Base-by-base conservation (phyloP, 2,329 filamentous ascomycete species). In the Penicillium concentricum region DNA sequence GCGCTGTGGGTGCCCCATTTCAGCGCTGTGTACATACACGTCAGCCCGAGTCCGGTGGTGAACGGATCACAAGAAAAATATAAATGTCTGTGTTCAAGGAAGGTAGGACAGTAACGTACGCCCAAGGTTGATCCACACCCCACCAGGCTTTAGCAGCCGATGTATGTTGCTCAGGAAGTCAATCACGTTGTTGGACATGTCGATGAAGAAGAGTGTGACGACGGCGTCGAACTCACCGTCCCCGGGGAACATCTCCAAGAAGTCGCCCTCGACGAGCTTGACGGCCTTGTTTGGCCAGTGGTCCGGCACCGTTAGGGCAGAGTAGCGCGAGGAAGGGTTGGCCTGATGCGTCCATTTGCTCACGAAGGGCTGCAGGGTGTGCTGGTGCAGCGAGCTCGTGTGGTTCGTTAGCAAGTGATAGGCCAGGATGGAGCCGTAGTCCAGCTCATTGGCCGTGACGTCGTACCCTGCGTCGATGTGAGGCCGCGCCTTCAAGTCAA, bases 341-440 rank as follows among this genome's bases (percentile, higher is more conserved):
- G 44, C 44, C n/a, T 47, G 44, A 16, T 47, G 30, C 44, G 44
- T 47, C 44, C 44, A 47, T 47, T 47, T 47, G 28, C 28, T 47
- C 28, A 47, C 30, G 7, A 47, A 47, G 44, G 44, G 44, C n/a
- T 47, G 44, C 28, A 47, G 28, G 28, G 44, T 47, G 44, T 47
- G 26, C 28, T 47, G 44, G n/a, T 47, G 13, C 44, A 47, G 44
- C 44, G 44, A 47, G 44, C 15, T 47, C 44, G 44, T 47, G n/a
- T 47, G 44, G 26, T 47, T 47, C 44, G 44, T 30, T 47, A 51
- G 22, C 10, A 51, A 22, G 24, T 43, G 48, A 16, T 51, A 51
- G 20, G 48, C 48, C 37, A 51, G 48, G 37, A 51, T 51, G 48
- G 48, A 51, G 18, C 34, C 37, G 37, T 51, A 51, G 48, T 51